These are phyloP conservation scores for Acaromyces ingoldii DNA, from an alignment of 1,284 basidiomycete species.

Conservation along the genomic window DNA sequence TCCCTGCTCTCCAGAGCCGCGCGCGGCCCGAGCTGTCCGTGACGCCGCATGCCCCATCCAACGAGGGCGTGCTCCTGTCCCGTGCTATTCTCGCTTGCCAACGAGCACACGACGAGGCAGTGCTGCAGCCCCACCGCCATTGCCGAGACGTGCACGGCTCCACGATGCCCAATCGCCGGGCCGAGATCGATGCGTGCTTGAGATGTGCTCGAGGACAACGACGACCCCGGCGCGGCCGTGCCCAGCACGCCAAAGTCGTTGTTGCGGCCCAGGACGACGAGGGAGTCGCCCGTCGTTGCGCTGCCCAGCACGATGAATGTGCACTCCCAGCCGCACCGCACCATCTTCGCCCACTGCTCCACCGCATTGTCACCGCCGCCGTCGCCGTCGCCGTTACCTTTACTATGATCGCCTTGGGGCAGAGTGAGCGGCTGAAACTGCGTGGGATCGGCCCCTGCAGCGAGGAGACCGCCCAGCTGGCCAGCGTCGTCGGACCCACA, in stretches of 20 bases:
- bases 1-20: neutral
- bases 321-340: slow-evolving; percentile 1
- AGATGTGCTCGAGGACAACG: too few relatives aligned
- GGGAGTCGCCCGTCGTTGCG: neutral
- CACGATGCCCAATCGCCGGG: too few relatives aligned
- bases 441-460: neutral
- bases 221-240: too few relatives aligned
- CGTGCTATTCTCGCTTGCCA: too few relatives aligned
- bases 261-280: slow-evolving; percentile 1
- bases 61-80: neutral
- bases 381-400: neutral
- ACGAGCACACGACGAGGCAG: neutral
- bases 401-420: neutral
- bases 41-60: slow-evolving; percentile 14
- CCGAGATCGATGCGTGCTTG: too few relatives aligned
- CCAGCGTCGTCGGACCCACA: neutral
- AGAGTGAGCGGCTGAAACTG: neutral
- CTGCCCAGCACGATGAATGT: neutral
- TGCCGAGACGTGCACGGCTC: neutral
- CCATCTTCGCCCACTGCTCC: neutral
- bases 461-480: neutral
- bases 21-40: slow-evolving; percentile 9
- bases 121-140: neutral
- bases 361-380: neutral
- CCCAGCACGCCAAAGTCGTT: slow-evolving; percentile 12